Evolutionary conservation across 129 eudicot genomes (phyloP).

Genomic region (Tanacetum coccineum): DNA sequence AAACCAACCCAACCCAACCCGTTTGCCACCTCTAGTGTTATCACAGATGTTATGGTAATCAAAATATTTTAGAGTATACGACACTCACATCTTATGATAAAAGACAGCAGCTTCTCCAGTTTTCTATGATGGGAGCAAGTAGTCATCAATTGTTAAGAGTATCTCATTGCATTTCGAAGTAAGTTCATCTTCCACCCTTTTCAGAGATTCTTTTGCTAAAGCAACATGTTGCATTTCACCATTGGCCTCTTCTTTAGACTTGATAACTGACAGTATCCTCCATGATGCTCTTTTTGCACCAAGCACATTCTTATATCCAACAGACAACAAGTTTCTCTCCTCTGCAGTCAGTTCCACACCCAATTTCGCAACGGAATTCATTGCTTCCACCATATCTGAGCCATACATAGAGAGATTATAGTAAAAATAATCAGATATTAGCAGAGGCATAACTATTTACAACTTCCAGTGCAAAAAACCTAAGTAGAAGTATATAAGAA

Average conservation of each 20-base stretch:
- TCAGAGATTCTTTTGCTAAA: slow-evolving; percentile 36
- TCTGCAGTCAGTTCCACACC: slow-evolving; percentile 52
- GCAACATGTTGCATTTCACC: slow-evolving; percentile 46
- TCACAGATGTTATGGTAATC: too few species aligned
- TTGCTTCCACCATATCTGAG: slow-evolving; percentile 60
- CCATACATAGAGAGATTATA: neutral
- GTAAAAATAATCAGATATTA: neutral
- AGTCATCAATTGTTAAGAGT: slow-evolving; percentile 38
- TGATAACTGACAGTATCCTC: slow-evolving; percentile 48
- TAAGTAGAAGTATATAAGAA: too few species aligned
- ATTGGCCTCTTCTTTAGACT: slow-evolving; percentile 43
- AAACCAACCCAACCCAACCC: too few species aligned
- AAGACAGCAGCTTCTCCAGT: slow-evolving; percentile 46
- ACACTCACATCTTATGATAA: slow-evolving; percentile 47
- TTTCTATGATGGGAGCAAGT: slow-evolving; percentile 44
- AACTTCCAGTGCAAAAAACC: too few species aligned
- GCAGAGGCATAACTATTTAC: too few species aligned
- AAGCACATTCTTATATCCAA: slow-evolving; percentile 55
- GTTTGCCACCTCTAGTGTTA: too few species aligned
- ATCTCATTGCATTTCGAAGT: slow-evolving; percentile 12
- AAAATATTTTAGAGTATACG: too few species aligned
- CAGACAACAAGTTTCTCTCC: slow-evolving; percentile 52
- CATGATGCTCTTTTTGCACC: slow-evolving; percentile 53
- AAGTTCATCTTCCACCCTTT: slow-evolving; percentile 50
- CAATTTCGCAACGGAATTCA: slow-evolving; percentile 46